These are phyloP conservation scores for Penicillium glabrum DNA, from an alignment of 2,329 filamentous ascomycete genomes.

Conservation along the genomic window DNA sequence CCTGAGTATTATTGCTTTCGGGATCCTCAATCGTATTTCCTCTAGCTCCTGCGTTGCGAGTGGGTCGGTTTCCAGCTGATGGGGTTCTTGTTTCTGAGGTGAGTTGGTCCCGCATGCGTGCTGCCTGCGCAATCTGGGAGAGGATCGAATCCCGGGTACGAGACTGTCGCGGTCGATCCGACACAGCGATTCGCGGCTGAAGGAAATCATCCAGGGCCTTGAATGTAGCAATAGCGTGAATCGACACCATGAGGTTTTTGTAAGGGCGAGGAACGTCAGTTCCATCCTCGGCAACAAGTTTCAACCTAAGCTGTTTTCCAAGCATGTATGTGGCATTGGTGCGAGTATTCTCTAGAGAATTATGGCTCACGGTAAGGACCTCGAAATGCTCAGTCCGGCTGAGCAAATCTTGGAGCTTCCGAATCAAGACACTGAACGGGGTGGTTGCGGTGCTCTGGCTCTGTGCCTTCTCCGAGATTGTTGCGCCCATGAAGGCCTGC, in stretches of 20 bases:
- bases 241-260: conserved; percentile 95
- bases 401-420: conserved; percentile 92
- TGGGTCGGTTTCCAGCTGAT: conserved; percentile 17
- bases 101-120: conserved; percentile 58
- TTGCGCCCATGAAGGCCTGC: conserved; percentile 84
- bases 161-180: conserved; percentile 68
- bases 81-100: conserved; percentile 24
- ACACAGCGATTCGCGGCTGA: conserved; percentile 79
- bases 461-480: conserved; percentile 60
- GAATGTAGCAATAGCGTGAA: conserved; percentile 97
- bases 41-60: conserved; percentile 8
- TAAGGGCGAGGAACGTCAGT: conserved; percentile 86
- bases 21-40: conserved; percentile 43
- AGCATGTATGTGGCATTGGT: conserved; percentile 94
- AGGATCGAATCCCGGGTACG: conserved; percentile 62
- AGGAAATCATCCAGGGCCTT: conserved; percentile 96
- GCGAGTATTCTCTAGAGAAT: conserved; percentile 83
- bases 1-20: conserved; percentile 39
- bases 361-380: conserved; percentile 91
- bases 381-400: conserved; percentile 98
- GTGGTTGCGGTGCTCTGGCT: conserved; percentile 69
- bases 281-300: conserved; percentile 79
- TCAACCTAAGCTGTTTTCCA: conserved; percentile 89
- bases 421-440: conserved; percentile 84
- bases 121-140: conserved; percentile 72